Conservation (phyloP, 2,329 filamentous ascomycete genomes). For the Ceratocystis cacaofunesta region DNA sequence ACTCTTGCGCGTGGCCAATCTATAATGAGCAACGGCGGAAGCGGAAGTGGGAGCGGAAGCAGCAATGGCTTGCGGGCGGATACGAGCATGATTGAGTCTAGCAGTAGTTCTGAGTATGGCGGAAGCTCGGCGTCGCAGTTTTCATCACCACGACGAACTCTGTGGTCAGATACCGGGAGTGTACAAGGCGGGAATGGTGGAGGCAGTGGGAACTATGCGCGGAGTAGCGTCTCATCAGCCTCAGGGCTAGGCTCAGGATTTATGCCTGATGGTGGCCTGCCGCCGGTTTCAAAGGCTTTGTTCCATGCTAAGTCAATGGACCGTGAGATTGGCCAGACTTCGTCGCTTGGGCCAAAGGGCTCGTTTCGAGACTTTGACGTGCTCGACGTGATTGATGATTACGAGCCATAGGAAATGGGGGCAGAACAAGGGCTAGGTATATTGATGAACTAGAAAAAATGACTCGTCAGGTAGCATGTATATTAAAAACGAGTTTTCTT, state of each 20-base stretch:
- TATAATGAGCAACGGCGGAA: background rate
- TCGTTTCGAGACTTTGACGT: conserved; percentile 26
- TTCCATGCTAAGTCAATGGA: background rate
- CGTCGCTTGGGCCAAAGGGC: conserved; percentile 19
- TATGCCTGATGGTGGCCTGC: conserved; percentile 14
- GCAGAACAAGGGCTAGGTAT: background rate
- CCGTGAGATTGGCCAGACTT: conserved; percentile 17
- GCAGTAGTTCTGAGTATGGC: conserved; percentile 7
- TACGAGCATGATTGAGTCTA: conserved; percentile 20
- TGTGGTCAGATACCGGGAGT: conserved; percentile 13
- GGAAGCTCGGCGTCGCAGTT: conserved; percentile 6
- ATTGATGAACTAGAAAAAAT: no score
- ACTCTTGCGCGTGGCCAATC: background rate
- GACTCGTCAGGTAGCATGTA: no score
- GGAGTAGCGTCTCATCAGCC: conserved; percentile 14
- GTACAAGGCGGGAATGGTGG: conserved; percentile 13
- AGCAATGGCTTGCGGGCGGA: conserved; percentile 15
- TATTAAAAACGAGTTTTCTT: no score
- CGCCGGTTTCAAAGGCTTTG: conserved; percentile 18
- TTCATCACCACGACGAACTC: conserved; percentile 5
- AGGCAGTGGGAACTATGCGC: conserved; percentile 14
- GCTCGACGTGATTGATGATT: conserved; percentile 24
- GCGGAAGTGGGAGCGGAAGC: background rate
- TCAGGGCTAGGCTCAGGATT: conserved; percentile 8
- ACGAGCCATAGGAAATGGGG: background rate